A percentile compares a stretch with the other conserved stretches of the same genome.
Conservation (phyloP, 140 eudicot genomes). For the Senecio squalidus region DNA sequence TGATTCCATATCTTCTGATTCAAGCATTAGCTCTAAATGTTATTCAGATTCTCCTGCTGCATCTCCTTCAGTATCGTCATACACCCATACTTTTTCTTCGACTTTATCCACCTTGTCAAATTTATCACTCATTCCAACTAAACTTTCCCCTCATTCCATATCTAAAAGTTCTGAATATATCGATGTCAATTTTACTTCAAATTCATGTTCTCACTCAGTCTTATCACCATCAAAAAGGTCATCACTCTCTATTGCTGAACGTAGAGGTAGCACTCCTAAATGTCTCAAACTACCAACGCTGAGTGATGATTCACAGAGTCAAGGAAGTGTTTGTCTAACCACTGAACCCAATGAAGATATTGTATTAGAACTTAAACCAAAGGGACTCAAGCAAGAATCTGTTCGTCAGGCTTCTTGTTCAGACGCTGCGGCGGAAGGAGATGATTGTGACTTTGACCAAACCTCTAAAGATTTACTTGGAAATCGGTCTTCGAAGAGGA, state of each 20-base stretch:
- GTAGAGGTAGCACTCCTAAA: constrained; percentile 62
- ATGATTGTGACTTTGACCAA: constrained; percentile 13
- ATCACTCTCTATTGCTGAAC: constrained; percentile 75
- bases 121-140: constrained; percentile 48
- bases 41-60: constrained; percentile 55
- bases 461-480: constrained; percentile 16
- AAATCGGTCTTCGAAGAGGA: constrained; percentile 20
- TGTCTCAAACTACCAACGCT: constrained; percentile 50
- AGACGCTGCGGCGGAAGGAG: constrained; percentile 2
- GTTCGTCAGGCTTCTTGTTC: constrained; percentile 18
- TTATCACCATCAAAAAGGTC: constrained; percentile 44
- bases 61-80: constrained; percentile 38
- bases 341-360: constrained; percentile 17
- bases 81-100: constrained; percentile 31
- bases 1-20: constrained; percentile 64
- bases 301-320: constrained; percentile 28
- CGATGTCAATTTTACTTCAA: constrained; percentile 56
- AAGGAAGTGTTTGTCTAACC: constrained; percentile 10
- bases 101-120: constrained; percentile 36
- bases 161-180: constrained; percentile 54
- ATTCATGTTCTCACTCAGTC: constrained; percentile 24
- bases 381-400: constrained; percentile 20
- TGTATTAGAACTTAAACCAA: constrained; percentile 16
- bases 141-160: constrained; percentile 60
- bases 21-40: constrained; percentile 54